Evolutionary conservation across 2,329 filamentous ascomycete genomes (phyloP).

Genomic region (Trichoderma pleuroti): DNA sequence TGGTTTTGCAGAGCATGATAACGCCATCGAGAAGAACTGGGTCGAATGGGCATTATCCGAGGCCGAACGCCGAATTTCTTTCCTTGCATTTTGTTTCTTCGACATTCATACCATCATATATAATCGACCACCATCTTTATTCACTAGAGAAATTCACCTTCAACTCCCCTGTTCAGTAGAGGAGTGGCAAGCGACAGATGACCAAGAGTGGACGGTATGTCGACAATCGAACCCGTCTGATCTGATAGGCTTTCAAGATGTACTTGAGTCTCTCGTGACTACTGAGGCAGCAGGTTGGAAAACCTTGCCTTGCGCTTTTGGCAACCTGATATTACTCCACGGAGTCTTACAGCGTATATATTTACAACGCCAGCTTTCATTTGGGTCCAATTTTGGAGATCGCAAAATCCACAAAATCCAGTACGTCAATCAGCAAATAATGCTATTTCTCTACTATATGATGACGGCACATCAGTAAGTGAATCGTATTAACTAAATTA

Average conservation of each 20-base stretch:
- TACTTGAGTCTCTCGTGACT: not conserved
- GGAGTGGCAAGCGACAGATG: not conserved
- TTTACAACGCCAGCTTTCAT: not conserved
- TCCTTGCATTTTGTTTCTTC: not conserved
- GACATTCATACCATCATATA: not conserved
- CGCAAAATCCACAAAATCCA: not conserved
- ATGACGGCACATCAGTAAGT: not conserved
- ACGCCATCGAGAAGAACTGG: not conserved
- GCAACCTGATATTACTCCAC: not conserved
- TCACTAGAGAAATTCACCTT: not conserved
- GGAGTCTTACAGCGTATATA: not conserved
- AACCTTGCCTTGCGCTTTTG: not conserved
- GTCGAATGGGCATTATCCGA: not conserved
- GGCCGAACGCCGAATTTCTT: not conserved
- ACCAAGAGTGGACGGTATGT: not conserved
- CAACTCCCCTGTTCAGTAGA: not conserved
- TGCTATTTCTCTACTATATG: not conserved
- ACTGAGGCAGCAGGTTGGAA: not conserved
- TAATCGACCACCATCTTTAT: not conserved
- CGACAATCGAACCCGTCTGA: not conserved
- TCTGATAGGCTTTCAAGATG: not conserved
- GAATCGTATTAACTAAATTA: not conserved
- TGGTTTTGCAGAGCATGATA: not conserved
- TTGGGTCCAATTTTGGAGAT: not conserved
- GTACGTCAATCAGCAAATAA: not conserved